Evolutionary conservation across 139 green algal species (phyloP), one percentile per base, ranked within the genome.

Genomic region (Bryopsis sp.): DNA sequence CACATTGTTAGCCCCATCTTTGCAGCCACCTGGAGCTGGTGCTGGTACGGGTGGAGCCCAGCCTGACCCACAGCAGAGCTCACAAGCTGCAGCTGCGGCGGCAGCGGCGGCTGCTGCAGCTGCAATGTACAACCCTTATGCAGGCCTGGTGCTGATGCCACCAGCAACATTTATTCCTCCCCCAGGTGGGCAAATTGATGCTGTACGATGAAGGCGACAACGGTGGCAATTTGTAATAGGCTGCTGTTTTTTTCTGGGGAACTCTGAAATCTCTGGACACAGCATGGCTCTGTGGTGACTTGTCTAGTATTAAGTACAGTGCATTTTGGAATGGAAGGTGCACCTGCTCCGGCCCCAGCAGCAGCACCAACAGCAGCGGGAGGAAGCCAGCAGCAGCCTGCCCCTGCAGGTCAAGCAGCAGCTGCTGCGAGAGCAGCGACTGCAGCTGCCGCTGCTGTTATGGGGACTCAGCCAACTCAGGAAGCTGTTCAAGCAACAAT

Each of bases 51-150:
- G n/a, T n/a, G n/a, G n/a, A n/a, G n/a, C n/a, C 47, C 47, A 57
- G 61, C 50, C 32, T 66, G 32, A 33, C 2, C 31, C 22, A 26
- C 39, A 60, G 31, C 26, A 65, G 66, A 54, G 34, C 47, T 38
- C n/a, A 58, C 50, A 54, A 73, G 48, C 47, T 81, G 58, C 71
- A 19, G 50, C 57, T 19, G 73, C 76, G 4, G 67, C 76, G 1
- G 76, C 73, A 3, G 73, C 76, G 11, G 79, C 79, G 33, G 64
- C 76, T 3, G 76, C 74, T 3, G 79, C 79, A 1, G 74, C 74
- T 1, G 75, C 76, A 3, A 72, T 65, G 35, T 69, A 65, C 29
- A 72, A 29, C 36, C 65, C 65, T 6, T 67, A 61, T 39, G 22
- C 48, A 38, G 57, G 65, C n/a, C 24, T 72, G 19, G 39, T 61